Evolutionary conservation across 805 yeast genomes (phyloP).

Genomic region (Wickerhamomyces kurtzmanii): DNA sequence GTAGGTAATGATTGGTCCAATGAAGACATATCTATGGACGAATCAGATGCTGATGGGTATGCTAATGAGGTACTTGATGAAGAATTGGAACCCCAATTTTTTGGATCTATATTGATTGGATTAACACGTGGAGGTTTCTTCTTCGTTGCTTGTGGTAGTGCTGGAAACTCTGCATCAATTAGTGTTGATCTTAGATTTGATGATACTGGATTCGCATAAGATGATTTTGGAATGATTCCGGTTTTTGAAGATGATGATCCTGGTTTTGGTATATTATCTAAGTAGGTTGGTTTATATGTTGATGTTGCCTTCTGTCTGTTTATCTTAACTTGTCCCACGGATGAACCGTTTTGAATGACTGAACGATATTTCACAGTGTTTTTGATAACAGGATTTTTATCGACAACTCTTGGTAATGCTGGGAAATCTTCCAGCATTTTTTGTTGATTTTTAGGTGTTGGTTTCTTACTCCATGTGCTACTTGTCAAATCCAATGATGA

Average conservation of each 20-base stretch:
- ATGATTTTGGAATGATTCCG: constrained; percentile 12
- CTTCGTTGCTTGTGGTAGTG: constrained; percentile 28
- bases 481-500: constrained; percentile 10
- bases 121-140: constrained; percentile 52
- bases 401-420: constrained; percentile 13
- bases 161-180: constrained; percentile 34
- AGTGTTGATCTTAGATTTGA: constrained; percentile 8
- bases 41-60: constrained; percentile 2
- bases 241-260: constrained; percentile 11
- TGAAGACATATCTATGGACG: constrained; percentile 12
- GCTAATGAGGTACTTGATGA: constrained; percentile 8
- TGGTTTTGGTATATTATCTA: constrained; percentile 14
- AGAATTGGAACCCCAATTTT: constrained; percentile 19
- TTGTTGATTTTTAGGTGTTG: constrained; percentile 7
- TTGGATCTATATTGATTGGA: constrained; percentile 30
- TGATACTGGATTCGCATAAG: constrained; percentile 9
- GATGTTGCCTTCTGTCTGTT: constrained; percentile 8
- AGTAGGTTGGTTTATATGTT: constrained; percentile 19
- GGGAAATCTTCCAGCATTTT: constrained; percentile 17
- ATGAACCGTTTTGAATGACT: constrained; percentile 1
- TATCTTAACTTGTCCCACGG: constrained; percentile 3
- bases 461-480: constrained; percentile 20
- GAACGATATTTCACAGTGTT: constrained; percentile 12
- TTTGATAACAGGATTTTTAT: constrained; percentile 11
- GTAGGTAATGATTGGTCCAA: constrained; percentile 13